Base-by-base conservation (phyloP, 352 stramenopile genomes). In the Globisporangium perplexum region DNA sequence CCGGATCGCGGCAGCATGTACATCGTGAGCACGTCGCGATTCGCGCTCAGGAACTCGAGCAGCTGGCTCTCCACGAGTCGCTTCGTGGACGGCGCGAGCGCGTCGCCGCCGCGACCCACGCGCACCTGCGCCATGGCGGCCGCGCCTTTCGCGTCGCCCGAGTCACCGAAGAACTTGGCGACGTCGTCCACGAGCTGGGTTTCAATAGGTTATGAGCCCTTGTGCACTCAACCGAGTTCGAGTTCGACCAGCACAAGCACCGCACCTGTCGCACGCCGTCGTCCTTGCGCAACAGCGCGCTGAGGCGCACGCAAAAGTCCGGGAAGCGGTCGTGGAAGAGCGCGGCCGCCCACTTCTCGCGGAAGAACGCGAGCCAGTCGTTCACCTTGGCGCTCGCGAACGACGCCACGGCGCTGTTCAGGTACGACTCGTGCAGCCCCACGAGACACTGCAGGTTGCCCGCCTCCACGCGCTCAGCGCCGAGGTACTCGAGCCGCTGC, bases 361-460 rank as follows among this genome's bases (percentile, higher is more conserved):
- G 69, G 53, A 96, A 93, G 55, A 95, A 96, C 2, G 65, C 69
- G 31, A 96, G 68, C 84, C 84, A 96, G 65, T 96, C 87, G 50
- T 53, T 54, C 49, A 96, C 70, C 49, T 84, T 75, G 33, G 74
- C 70, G 18, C 74, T 81, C 10, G 77, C 50, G 60, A 93, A 94
- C 11, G 74, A 82, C n/a, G 71, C 71, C 36, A 92, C 57, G 7
- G 81, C 81, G 48, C 69, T 87, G 68, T 96, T 96, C 11, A 96
- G 62, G 48, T 91, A 95, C 30, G 83, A 72, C 58, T 96, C 86
- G 51, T 96, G 87, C 51, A 91, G 56, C 3, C 87, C 87, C 26
- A 95, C 74, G 31, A 96, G 53, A 53, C 72, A 86, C 47, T 79
- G 69, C 1, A 96, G 59, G 50, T 96, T 90, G 26, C 55, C 48